Evolutionary conservation across 2,329 filamentous ascomycete genomes (phyloP).

Genomic region (Colletotrichum agaves): DNA sequence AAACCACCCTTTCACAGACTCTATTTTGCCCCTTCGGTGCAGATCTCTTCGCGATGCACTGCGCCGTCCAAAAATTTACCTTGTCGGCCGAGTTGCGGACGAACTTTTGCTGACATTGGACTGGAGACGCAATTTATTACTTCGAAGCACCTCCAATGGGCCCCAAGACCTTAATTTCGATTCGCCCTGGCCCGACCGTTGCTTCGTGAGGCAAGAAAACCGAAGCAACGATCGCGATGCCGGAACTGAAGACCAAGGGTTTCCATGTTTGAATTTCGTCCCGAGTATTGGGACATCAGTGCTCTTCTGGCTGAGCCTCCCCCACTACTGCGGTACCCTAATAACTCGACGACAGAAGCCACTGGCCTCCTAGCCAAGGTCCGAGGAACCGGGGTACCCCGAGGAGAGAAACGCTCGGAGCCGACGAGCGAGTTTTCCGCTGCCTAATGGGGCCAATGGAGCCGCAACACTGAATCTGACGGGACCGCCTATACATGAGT

Average conservation of each 20-base stretch:
- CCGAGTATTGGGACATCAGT: conserved; percentile 9
- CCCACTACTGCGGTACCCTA: background rate
- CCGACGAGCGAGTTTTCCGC: conserved; percentile 24
- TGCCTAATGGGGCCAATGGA: conserved; percentile 7
- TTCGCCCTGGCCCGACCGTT: background rate
- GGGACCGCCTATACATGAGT: conserved; percentile 12
- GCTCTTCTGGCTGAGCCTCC: background rate
- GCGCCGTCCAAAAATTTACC: background rate
- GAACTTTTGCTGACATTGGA: background rate
- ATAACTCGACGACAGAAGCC: no score
- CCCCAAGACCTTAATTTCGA: conserved; percentile 3
- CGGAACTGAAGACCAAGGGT: conserved; percentile 26
- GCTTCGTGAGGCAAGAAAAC: background rate
- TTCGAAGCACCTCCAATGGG: background rate
- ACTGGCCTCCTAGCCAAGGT: no score
- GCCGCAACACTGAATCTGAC: conserved; percentile 27
- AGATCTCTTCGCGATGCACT: no score
- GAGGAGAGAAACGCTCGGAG: conserved; percentile 25
- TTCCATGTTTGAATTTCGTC: conserved; percentile 22
- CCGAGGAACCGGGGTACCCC: no score
- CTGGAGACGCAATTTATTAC: background rate
- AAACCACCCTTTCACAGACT: no score
- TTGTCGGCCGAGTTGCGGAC: conserved; percentile 31
- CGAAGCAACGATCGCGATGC: conserved; percentile 18
- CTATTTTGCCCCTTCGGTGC: no score